Conservation (phyloP, 805 yeast species). For the Wickerhamiella vanderwaltii region DNA sequence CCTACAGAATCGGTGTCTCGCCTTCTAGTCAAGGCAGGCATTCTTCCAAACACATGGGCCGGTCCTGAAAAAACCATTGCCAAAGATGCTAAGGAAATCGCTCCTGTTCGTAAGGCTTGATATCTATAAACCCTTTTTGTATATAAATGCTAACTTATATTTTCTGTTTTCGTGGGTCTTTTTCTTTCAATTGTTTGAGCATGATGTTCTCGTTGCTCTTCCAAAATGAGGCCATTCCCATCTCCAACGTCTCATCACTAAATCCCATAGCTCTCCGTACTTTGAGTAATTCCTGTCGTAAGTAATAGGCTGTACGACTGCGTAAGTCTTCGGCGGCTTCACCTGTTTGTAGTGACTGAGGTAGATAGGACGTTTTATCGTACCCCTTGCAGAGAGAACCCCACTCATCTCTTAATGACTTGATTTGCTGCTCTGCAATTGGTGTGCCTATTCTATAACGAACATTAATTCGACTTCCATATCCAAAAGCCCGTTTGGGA, state of each 20-base stretch:
- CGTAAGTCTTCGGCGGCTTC: conserved; percentile 53
- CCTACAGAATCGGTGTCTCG: conserved; percentile 73
- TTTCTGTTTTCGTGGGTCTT: conserved; percentile 5
- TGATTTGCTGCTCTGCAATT: conserved; percentile 47
- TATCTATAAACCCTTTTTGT: background rate
- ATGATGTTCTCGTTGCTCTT: conserved; percentile 10
- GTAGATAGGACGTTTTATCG: conserved; percentile 35
- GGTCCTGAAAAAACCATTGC: conserved; percentile 22
- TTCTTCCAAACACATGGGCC: conserved; percentile 36
- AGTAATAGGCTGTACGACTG: conserved; percentile 52
- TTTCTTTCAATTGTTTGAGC: conserved; percentile 12
- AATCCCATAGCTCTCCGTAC: conserved; percentile 13
- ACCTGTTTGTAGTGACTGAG: conserved; percentile 52
- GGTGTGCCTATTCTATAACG: conserved; percentile 62
- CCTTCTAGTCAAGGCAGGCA: conserved; percentile 58
- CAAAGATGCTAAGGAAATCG: conserved; percentile 27
- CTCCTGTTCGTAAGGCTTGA: conserved; percentile 6
- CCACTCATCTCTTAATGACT: conserved; percentile 60
- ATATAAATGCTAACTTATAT: background rate
- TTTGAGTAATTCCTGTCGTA: conserved; percentile 45
- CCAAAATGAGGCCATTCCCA: conserved; percentile 67
- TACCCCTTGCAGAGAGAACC: conserved; percentile 34
- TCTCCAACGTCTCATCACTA: conserved; percentile 52
- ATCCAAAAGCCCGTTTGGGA: conserved; percentile 43
- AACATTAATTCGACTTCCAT: conserved; percentile 54